Percentiles rank a stretch among this genome's conserved stretches.
These are phyloP conservation scores for Cyclospora cayetanensis DNA, from an alignment of 169 alveolate species.

Conservation along the genomic window DNA sequence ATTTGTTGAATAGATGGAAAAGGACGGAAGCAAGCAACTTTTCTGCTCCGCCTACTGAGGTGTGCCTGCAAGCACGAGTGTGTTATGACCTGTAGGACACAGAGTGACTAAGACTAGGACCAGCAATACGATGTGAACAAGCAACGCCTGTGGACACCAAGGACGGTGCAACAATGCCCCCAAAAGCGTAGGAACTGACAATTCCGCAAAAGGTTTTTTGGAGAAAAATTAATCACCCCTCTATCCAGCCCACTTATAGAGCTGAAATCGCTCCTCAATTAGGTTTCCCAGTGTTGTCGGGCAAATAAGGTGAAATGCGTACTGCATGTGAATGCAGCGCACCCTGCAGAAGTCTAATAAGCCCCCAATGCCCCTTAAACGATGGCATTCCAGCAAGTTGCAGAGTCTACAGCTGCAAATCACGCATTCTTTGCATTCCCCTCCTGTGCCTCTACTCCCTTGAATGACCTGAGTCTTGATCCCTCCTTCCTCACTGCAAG, in stretches of 20 bases:
- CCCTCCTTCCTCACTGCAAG: not conserved
- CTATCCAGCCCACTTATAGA: not conserved
- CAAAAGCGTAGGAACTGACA: no score
- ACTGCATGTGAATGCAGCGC: conserved; percentile 74
- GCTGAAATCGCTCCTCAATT: not conserved
- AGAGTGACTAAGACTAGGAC: no score
- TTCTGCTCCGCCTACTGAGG: no score
- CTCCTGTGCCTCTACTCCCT: not conserved
- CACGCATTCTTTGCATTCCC: not conserved
- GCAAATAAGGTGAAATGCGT: conserved; percentile 67
- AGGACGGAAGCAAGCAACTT: no score
- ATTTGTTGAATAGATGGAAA: no score
- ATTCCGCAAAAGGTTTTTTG: no score
- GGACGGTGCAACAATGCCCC: no score
- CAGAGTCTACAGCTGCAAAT: conserved; percentile 24
- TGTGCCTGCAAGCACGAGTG: no score
- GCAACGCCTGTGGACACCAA: no score
- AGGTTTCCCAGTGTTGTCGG: conserved; percentile 56
- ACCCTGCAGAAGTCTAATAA: conserved; percentile 17
- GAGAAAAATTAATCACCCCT: no score
- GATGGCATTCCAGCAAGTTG: conserved; percentile 3
- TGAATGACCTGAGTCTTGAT: not conserved
- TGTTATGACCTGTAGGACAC: no score
- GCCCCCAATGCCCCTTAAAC: conserved; percentile 71
- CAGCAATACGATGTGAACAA: no score